Conservation (phyloP, 2,329 filamentous ascomycete species). For the Periconia macrospinosa region DNA sequence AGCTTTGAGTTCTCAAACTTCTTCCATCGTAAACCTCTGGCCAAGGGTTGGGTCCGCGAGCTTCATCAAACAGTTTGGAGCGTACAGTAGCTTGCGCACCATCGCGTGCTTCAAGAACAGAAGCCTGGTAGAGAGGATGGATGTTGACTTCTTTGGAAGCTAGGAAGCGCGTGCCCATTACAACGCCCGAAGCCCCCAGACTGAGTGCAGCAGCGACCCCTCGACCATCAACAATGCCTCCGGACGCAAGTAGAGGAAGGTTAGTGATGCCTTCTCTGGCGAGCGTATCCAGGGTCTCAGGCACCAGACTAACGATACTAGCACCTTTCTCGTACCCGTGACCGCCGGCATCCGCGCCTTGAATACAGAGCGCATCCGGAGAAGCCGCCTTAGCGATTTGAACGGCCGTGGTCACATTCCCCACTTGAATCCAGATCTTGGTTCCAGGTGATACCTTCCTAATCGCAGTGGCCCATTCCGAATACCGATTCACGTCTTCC, state of each 20-base stretch:
- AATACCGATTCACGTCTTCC: slow-evolving; percentile 42
- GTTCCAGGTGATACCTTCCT: slow-evolving; percentile 38
- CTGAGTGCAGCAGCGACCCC: slow-evolving; percentile 61
- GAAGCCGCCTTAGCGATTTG: slow-evolving; percentile 52
- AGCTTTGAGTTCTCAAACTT: slow-evolving; percentile 58
- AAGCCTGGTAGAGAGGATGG: slow-evolving; percentile 48
- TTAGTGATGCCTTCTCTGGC: slow-evolving; percentile 23
- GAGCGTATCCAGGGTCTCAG: slow-evolving; percentile 58
- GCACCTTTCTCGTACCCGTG: slow-evolving; percentile 62
- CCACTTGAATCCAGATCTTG: slow-evolving; percentile 63
- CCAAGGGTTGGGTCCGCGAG: slow-evolving; percentile 62
- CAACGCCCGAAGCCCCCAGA: slow-evolving; percentile 57
- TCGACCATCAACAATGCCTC: slow-evolving; percentile 62
- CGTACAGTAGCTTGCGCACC: slow-evolving; percentile 55
- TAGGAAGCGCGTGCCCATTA: slow-evolving; percentile 68
- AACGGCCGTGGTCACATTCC: slow-evolving; percentile 59
- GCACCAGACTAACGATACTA: slow-evolving; percentile 60
- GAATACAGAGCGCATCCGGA: slow-evolving; percentile 63
- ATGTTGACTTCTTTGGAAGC: slow-evolving; percentile 53
- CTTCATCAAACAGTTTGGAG: slow-evolving; percentile 54
- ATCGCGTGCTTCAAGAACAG: slow-evolving; percentile 51
- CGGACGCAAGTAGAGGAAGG: slow-evolving; percentile 56
- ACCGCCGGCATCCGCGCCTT: slow-evolving; percentile 66
- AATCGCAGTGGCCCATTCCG: slow-evolving; percentile 37
- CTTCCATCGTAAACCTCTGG: slow-evolving; percentile 61